Conservation (phyloP, 441 rosid genomes). For the Melastoma candidum region DNA sequence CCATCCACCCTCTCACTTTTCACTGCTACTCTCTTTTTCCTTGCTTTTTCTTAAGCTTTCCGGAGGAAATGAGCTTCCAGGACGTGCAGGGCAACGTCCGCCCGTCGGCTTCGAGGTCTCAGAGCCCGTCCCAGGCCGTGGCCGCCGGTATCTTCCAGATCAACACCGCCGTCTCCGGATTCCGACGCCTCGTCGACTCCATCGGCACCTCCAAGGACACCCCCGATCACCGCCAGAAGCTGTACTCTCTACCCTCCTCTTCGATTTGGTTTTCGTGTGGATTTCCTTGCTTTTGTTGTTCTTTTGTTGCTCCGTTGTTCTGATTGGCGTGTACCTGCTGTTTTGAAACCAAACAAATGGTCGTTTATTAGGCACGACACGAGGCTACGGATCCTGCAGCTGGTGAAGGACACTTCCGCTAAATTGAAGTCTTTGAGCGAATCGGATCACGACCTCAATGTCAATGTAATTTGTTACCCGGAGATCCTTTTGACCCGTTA, state of each 20-base stretch:
- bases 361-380: constrained; percentile 32
- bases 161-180: constrained; percentile 55
- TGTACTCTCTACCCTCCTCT: constrained; percentile 20
- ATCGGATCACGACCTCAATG: constrained; percentile 32
- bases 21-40: too few species aligned
- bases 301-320: not conserved
- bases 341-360: too few species aligned
- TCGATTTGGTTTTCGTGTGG: not conserved
- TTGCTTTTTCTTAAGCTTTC: too few species aligned
- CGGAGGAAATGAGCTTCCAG: constrained; percentile 47
- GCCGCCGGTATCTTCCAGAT: constrained; percentile 68
- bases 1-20: too few species aligned
- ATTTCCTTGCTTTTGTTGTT: not conserved
- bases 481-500: not conserved
- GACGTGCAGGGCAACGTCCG: constrained; percentile 32
- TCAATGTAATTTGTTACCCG: constrained; percentile 23
- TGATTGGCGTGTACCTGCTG: constrained; percentile 6
- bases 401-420: constrained; percentile 58
- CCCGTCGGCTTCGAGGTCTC: constrained; percentile 25
- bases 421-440: constrained; percentile 56
- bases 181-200: constrained; percentile 57
- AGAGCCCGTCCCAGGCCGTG: constrained; percentile 49
- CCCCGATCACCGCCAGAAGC: constrained; percentile 48
- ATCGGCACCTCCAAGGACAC: constrained; percentile 63
- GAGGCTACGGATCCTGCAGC: constrained; percentile 49